Evolutionary conservation across 345 rosid species (phyloP).

Genomic region (Populus tremula): DNA sequence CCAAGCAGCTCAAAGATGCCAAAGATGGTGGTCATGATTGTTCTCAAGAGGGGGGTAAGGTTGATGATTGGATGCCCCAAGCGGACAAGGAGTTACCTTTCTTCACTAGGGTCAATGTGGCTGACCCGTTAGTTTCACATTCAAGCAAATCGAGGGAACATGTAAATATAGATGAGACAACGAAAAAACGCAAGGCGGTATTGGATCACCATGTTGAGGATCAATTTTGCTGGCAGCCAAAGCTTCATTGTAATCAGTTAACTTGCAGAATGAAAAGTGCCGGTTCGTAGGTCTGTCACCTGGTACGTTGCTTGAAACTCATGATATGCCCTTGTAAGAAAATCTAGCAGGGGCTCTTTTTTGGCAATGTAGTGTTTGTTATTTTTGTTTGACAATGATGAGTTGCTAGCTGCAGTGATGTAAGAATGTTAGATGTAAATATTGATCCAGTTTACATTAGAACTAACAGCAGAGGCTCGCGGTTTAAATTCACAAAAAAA

Average conservation of each 20-base stretch:
- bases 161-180: constrained; percentile 5
- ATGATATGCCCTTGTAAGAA: constrained; percentile 20
- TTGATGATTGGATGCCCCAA: constrained; percentile 16
- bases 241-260: constrained; percentile 27
- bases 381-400: constrained; percentile 9
- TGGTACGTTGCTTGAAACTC: constrained; percentile 22
- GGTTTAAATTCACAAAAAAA: not conserved
- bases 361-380: not conserved
- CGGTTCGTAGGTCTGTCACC: constrained; percentile 1
- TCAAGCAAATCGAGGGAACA: constrained; percentile 19
- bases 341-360: constrained; percentile 16
- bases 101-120: constrained; percentile 8
- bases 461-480: constrained; percentile 16
- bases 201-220: constrained; percentile 27
- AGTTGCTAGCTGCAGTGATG: constrained; percentile 21
- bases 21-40: constrained; percentile 18
- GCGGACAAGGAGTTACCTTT: constrained; percentile 11
- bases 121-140: constrained; percentile 16
- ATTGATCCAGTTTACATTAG: constrained; percentile 20
- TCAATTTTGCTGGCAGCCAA: constrained; percentile 32
- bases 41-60: constrained; percentile 30
- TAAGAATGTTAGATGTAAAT: constrained; percentile 32
- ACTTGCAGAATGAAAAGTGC: constrained; percentile 26
- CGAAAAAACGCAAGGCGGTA: constrained; percentile 41
- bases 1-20: constrained; percentile 8